Conservation (phyloP, 2,329 filamentous ascomycete genomes). For the Botryotinia narcissicola region DNA sequence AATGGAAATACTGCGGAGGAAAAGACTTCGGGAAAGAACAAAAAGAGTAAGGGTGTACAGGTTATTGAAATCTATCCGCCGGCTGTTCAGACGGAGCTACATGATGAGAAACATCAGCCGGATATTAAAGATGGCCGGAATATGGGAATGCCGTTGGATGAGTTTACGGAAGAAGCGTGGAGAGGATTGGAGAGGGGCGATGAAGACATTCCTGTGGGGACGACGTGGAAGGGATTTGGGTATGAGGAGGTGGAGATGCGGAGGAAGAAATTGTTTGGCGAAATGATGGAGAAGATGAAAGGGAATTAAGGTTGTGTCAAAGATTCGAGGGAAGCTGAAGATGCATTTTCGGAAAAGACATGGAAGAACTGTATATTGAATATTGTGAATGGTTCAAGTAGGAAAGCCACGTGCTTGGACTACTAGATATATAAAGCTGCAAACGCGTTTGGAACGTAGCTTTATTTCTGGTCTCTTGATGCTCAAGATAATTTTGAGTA, state of each 20-base stretch:
- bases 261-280: conserved; percentile 1
- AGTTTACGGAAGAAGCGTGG: conserved; percentile 43
- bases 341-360: background rate
- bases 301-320: background rate
- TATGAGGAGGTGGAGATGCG: conserved; percentile 3
- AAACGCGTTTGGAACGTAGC: background rate
- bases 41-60: conserved; percentile 32
- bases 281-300: conserved; percentile 1
- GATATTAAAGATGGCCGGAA: conserved; percentile 43
- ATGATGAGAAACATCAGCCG: conserved; percentile 45
- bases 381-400: background rate
- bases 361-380: background rate
- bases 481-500: background rate
- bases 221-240: background rate
- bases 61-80: conserved; percentile 45
- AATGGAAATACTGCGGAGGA: too few species aligned
- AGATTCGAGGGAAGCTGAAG: background rate
- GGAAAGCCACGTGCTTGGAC: background rate
- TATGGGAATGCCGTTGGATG: conserved; percentile 49
- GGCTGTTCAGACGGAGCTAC: conserved; percentile 43
- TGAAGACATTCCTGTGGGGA: conserved; percentile 29
- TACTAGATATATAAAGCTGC: background rate
- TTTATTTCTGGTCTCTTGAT: background rate
- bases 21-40: conserved; percentile 23
- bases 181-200: conserved; percentile 25